phyloP scores from a whole-genome alignment of 306 rosid genomes.

The Arachis stenosperma region DNA sequence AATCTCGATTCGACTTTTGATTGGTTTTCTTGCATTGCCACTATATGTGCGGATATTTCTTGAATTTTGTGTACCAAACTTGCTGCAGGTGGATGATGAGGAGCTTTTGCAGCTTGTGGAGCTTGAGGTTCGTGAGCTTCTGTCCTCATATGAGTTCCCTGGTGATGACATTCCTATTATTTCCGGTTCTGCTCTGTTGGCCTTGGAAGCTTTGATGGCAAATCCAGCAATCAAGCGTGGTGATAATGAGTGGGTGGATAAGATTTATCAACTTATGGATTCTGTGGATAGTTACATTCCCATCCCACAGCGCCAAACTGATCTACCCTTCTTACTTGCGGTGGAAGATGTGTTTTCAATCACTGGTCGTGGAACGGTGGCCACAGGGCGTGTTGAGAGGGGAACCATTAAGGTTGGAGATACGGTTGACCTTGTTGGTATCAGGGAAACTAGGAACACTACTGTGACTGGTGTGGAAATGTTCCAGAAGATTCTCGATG shows the following conservation, averaged over 20 bases:
- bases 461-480: slow-evolving; percentile 89
- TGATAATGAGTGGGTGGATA: slow-evolving; percentile 81
- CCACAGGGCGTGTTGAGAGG: slow-evolving; percentile 84
- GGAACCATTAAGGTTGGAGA: slow-evolving; percentile 69
- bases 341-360: slow-evolving; percentile 84
- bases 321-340: slow-evolving; percentile 79
- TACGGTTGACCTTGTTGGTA: slow-evolving; percentile 69
- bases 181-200: slow-evolving; percentile 81
- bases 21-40: neutral
- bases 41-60: neutral
- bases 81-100: slow-evolving; percentile 73
- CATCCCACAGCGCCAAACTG: slow-evolving; percentile 78
- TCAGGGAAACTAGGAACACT: slow-evolving; percentile 66
- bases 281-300: slow-evolving; percentile 75
- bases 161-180: slow-evolving; percentile 82
- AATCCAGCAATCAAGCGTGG: slow-evolving; percentile 66
- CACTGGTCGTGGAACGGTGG: slow-evolving; percentile 90
- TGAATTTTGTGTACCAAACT: neutral
- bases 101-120: slow-evolving; percentile 82
- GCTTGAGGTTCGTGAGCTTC: slow-evolving; percentile 82
- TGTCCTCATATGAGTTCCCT: slow-evolving; percentile 76
- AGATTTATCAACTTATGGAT: slow-evolving; percentile 78
- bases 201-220: slow-evolving; percentile 76
- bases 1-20: neutral
- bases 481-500: slow-evolving; percentile 92